A percentile compares a stretch with the other conserved stretches of the same genome.
Conservation (phyloP, 805 yeast genomes). For the Grigorovia humatica region DNA sequence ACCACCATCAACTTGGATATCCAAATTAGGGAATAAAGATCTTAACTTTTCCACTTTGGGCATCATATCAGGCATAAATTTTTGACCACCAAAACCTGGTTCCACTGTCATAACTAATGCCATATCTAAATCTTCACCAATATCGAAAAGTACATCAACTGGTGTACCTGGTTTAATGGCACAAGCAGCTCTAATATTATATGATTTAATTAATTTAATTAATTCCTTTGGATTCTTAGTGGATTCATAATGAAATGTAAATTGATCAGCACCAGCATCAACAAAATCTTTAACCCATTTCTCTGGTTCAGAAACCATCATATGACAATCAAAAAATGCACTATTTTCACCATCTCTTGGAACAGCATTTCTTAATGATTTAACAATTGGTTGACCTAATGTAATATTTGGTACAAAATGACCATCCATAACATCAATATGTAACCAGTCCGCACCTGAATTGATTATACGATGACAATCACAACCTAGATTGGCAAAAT, state of each 20-base stretch:
- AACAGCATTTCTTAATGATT: slow-evolving; percentile 62
- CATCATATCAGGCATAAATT: slow-evolving; percentile 94
- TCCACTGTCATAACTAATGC: slow-evolving; percentile 97
- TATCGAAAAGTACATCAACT: slow-evolving; percentile 67
- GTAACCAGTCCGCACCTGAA: slow-evolving; percentile 91
- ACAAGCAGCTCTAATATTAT: slow-evolving; percentile 89
- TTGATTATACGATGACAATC: slow-evolving; percentile 75
- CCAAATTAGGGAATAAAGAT: slow-evolving; percentile 59
- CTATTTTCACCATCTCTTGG: slow-evolving; percentile 49
- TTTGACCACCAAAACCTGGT: slow-evolving; percentile 98
- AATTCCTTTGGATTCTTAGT: slow-evolving; percentile 67
- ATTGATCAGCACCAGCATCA: slow-evolving; percentile 89
- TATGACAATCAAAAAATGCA: slow-evolving; percentile 84
- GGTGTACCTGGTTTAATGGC: slow-evolving; percentile 92
- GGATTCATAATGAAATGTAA: slow-evolving; percentile 92
- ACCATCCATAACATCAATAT: slow-evolving; percentile 98
- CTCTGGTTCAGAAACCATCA: slow-evolving; percentile 93
- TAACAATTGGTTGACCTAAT: slow-evolving; percentile 83
- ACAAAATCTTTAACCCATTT: slow-evolving; percentile 91
- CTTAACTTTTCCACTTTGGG: slow-evolving; percentile 80
- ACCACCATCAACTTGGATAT: slow-evolving; percentile 97
- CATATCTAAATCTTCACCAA: slow-evolving; percentile 78
- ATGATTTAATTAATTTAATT: slow-evolving; percentile 60
- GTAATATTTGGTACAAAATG: slow-evolving; percentile 96
- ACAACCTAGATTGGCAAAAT: slow-evolving; percentile 80